Conservation (phyloP, 805 yeast species). For the Ascoidea asiatica region DNA sequence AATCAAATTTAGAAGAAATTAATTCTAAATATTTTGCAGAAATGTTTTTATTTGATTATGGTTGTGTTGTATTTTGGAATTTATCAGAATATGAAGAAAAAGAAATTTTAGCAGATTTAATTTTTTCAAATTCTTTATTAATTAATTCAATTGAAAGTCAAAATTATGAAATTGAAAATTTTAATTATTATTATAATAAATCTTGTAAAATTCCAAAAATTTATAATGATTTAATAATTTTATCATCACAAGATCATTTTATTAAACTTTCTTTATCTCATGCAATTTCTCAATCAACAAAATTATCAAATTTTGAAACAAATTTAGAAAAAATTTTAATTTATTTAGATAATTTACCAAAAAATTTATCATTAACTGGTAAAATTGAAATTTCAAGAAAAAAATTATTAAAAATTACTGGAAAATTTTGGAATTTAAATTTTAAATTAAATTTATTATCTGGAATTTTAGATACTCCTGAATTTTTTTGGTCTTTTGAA, state of each 20-base stretch:
- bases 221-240: constrained; percentile 86
- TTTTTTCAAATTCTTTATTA: constrained; percentile 38
- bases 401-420: constrained; percentile 78
- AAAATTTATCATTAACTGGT: constrained; percentile 82
- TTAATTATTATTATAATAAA: constrained; percentile 35
- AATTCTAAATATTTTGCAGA: constrained; percentile 47
- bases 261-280: constrained; percentile 89
- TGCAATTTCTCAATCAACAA: constrained; percentile 94
- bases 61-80: constrained; percentile 98
- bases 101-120: constrained; percentile 83
- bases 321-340: constrained; percentile 75
- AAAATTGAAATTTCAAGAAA: constrained; percentile 72
- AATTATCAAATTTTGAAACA: constrained; percentile 80
- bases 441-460: constrained; percentile 90
- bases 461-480: constrained; percentile 88
- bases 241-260: constrained; percentile 83
- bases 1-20: no score
- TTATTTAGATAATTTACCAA: constrained; percentile 82
- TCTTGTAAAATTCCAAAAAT: constrained; percentile 57
- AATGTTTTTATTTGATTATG: constrained; percentile 79
- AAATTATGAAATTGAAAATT: constrained; percentile 83
- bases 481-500: constrained; percentile 90
- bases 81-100: constrained; percentile 87
- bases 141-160: constrained; percentile 70
- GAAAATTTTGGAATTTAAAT: constrained; percentile 75